Evolutionary conservation across 2,329 filamentous ascomycete species (phyloP).

Genomic region (Pseudopithomyces chartarum): DNA sequence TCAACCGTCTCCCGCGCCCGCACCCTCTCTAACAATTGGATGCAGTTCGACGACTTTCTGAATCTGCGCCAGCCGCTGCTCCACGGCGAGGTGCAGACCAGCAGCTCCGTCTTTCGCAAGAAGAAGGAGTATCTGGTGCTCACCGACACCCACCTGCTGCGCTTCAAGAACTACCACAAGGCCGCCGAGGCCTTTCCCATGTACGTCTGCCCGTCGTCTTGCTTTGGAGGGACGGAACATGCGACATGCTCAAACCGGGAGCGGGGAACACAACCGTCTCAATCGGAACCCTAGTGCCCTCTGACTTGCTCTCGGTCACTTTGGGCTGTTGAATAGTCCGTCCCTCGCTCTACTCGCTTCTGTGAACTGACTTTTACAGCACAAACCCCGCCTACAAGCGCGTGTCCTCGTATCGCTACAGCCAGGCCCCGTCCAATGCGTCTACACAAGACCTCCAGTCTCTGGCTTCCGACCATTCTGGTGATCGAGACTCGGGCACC

Average conservation of each 20-base stretch:
- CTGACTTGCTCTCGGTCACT: neutral
- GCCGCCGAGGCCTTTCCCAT: slow-evolving; percentile 66
- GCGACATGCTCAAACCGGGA: neutral
- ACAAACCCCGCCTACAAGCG: slow-evolving; percentile 45
- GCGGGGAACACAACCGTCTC: neutral
- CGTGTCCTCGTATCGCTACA: slow-evolving; percentile 57
- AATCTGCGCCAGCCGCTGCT: slow-evolving; percentile 58
- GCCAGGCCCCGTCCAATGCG: slow-evolving; percentile 61
- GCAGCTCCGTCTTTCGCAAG: slow-evolving; percentile 71
- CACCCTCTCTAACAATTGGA: slow-evolving; percentile 48
- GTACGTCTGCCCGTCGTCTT: slow-evolving; percentile 18
- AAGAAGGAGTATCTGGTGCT: slow-evolving; percentile 74
- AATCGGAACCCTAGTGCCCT: neutral
- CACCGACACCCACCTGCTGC: slow-evolving; percentile 69
- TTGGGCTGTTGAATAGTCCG: neutral
- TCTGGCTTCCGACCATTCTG: slow-evolving; percentile 52
- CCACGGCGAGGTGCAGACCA: slow-evolving; percentile 73
- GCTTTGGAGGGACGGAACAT: neutral
- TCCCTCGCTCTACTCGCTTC: neutral
- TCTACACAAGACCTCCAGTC: slow-evolving; percentile 67
- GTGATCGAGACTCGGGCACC: slow-evolving; percentile 62
- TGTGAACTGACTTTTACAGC: slow-evolving; percentile 23
- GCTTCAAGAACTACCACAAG: slow-evolving; percentile 70
- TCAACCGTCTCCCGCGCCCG: slow-evolving; percentile 57
- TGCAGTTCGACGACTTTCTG: slow-evolving; percentile 47